Base-by-base conservation (phyloP, 768 basidiomycete species). In the Tremella fuciformis region DNA sequence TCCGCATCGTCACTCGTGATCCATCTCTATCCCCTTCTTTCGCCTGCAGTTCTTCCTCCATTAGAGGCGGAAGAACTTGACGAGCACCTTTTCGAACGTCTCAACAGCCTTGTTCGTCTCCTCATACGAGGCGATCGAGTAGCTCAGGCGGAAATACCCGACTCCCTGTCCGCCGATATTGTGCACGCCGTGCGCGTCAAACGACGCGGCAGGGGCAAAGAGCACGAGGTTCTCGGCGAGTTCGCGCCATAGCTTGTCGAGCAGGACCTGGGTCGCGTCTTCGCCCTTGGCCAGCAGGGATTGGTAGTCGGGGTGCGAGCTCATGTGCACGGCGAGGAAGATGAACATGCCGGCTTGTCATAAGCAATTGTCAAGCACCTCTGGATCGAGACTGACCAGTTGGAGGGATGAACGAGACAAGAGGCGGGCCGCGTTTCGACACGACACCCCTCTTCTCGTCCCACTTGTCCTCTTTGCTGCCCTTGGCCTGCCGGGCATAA, bases 341-440 rank as follows among this genome's bases (percentile, higher is more conserved):
- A 78, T 67, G 76, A 89, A 91, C 89, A 91, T 92, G 8, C 89
- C 89, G n/a, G 86, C 82, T 68, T 47, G 9, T 7, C 13, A 37
- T 60, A 42, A 69, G 55, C 49, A 11, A 13, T 41, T 21, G 7
- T 47, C 29, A 11, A 16, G n/a, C 24, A 49, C 11, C 29, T 6
- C 29, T 34, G 4, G 29, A 24, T 21, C 13, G 18, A 18, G 15
- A 61, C 66, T 62, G 50, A 68, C 70, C 74, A 1, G 82, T 82
- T 0, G 89, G 88, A 13, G 88, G 86, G 1, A 88, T 82, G 70
- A 89, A 86, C 48, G 83, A 84, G 62, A 89, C 82, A 59, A 86
- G 68, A 21, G 80, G 70, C 7, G 62, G 63, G 11, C 64, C 67
- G 38, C 64, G 65, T 9, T 59, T 60, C 58, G 58, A 48, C 44